These are phyloP conservation scores for Fusarium buxicola DNA, from an alignment of 2,329 filamentous ascomycete species.

Conservation along the genomic window DNA sequence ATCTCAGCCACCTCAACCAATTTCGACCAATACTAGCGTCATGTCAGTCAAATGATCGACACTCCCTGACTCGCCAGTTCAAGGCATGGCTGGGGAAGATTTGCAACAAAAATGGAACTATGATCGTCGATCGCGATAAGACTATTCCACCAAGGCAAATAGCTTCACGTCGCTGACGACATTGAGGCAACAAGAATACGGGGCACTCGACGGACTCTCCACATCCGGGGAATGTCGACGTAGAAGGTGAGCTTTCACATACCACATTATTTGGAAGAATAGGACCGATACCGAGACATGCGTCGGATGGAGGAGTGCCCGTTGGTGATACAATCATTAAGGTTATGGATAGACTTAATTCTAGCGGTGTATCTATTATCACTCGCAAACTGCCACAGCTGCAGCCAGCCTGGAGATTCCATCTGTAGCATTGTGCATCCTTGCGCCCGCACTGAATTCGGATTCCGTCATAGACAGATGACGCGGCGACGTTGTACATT, in stretches of 20 bases:
- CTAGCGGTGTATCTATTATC: background rate
- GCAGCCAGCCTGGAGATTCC: slow-evolving; percentile 33
- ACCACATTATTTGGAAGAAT: background rate
- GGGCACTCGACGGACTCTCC: background rate
- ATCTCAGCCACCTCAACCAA: slow-evolving; percentile 25
- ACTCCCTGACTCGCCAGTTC: slow-evolving; percentile 23
- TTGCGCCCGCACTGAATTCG: slow-evolving; percentile 10
- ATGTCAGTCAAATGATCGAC: slow-evolving; percentile 16
- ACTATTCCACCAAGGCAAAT: background rate
- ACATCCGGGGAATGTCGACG: background rate
- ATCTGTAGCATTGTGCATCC: slow-evolving; percentile 8
- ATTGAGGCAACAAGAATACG: background rate
- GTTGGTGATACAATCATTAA: slow-evolving; percentile 38
- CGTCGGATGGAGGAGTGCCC: background rate
- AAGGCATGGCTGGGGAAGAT: slow-evolving; percentile 3
- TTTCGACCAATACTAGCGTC: slow-evolving; percentile 1
- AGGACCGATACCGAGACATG: slow-evolving; percentile 8
- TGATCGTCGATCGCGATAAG: slow-evolving; percentile 35
- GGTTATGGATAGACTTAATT: slow-evolving; percentile 41
- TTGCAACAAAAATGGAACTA: slow-evolving; percentile 10
- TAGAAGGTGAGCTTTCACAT: slow-evolving; percentile 1
- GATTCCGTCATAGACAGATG: slow-evolving; percentile 21
- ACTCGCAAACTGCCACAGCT: slow-evolving; percentile 10
- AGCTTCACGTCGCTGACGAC: slow-evolving; percentile 9
- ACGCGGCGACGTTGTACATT: slow-evolving; percentile 40